Base-by-base conservation (phyloP, 2,329 filamentous ascomycete species). In the Colletotrichum sp. region DNA sequence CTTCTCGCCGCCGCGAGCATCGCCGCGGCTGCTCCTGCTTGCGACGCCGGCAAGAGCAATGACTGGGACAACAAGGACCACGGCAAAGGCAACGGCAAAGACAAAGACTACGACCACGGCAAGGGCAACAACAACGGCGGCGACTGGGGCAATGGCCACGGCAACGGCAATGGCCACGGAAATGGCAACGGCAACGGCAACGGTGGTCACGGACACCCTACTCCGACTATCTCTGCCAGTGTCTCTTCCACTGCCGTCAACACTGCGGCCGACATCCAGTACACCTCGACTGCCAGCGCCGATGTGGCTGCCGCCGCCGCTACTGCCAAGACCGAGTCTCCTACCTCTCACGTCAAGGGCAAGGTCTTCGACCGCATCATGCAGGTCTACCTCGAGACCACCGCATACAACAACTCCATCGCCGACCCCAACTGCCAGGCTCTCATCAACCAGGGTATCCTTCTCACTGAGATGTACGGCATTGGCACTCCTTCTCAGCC, bases 371-470 rank as follows among this genome's bases (percentile, higher is more conserved):
- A 95, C 81, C 91, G 94, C n/a, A 90, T 94, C 77, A 91, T 92
- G 71, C 90, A 92, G 75, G 91, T 96, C 83, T 96, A 93, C 92
- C 88, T 95, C 65, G 94, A 96, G 86, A 96, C 96, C 81, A 94
- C 92, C 62, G 89, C 92, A 83, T 96, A 90, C 78, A 88, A 91
- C 69, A 90, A 92, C 80, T 91, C 93, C 5, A 86, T 87, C 55
- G 89, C 88, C 18, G 93, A 96, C 82, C 88, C 79, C 76, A 81
- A 80, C 75, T 81, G 81, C 71, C 66, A 77, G 15, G 80, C 67
- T 61, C 81, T 83, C 48, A 77, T 80, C 56, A 75, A 80, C 5
- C 78, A 81, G 77, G 83, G 83, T 43, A 80, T 84, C 73, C 78
- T 78, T 6, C 78, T 84, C 43, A 77, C 78, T 73, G 83, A 82